Percentiles rank a stretch among this genome's conserved stretches.
phyloP scores from a whole-genome alignment of 2,329 filamentous ascomycete genomes.

The Sphaerulina vaccinii region DNA sequence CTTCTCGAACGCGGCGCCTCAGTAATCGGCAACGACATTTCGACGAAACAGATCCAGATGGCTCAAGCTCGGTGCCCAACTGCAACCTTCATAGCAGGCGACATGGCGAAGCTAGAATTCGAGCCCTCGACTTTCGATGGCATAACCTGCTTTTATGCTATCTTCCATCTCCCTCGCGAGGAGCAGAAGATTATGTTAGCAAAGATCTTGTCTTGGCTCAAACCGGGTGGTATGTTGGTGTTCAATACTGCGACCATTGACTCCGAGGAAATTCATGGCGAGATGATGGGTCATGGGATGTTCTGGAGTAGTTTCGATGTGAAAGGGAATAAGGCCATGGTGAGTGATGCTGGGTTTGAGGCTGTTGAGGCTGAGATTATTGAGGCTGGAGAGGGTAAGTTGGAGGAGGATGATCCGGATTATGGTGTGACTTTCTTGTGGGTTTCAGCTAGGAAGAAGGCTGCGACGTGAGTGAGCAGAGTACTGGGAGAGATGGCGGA shows the following conservation, averaged over 20 bases:
- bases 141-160: slow-evolving; percentile 25
- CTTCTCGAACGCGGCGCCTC: slow-evolving; percentile 27
- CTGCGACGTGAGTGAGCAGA: no score
- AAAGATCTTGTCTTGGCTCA: slow-evolving; percentile 26
- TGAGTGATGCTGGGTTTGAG: slow-evolving; percentile 40
- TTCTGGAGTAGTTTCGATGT: slow-evolving; percentile 34
- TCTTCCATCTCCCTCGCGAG: slow-evolving; percentile 31
- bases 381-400: slow-evolving; percentile 24
- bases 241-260: slow-evolving; percentile 29
- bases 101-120: slow-evolving; percentile 29
- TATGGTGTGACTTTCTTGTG: slow-evolving; percentile 31
- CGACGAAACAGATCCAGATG: slow-evolving; percentile 22
- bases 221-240: slow-evolving; percentile 24
- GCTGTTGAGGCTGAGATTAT: slow-evolving; percentile 19
- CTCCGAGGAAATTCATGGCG: slow-evolving; percentile 30
- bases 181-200: slow-evolving; percentile 27
- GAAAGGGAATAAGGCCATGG: slow-evolving; percentile 39
- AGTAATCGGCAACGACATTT: slow-evolving; percentile 31
- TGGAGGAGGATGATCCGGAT: slow-evolving; percentile 25
- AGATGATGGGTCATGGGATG: slow-evolving; percentile 31
- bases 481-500: neutral
- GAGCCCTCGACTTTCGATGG: slow-evolving; percentile 20
- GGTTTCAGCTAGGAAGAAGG: slow-evolving; percentile 25
- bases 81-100: slow-evolving; percentile 19
- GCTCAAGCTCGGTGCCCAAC: slow-evolving; percentile 25